Evolutionary conservation across 345 rosid genomes (phyloP), one percentile per base, ranked within the genome.

Genomic region (Draba incana): DNA sequence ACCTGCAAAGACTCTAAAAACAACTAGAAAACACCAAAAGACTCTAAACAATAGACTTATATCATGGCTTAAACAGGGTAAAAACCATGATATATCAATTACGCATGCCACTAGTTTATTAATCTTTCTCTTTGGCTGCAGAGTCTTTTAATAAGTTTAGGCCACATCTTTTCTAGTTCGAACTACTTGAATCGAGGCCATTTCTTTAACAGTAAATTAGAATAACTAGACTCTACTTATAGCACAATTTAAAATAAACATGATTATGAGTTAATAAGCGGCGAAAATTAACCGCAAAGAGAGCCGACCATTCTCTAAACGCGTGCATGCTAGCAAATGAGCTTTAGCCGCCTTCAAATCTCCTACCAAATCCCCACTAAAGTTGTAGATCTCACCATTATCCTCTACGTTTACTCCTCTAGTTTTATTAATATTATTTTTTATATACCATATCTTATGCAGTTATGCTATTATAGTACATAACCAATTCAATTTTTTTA

Each of bases 261-360:
- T 33, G 37, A 33, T 31, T 49, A 8, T 2, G 44, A 65, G 61
- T 58, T 57, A 50, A 57, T 57, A 72, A 50, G 71, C 71, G 66
- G 77, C 71, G 60, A 66, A 58, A 57, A 73, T 43, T 59, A 57
- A 66, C 56, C 62, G 62, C 42, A 72, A 64, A 56, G 55, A 63
- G 57, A 55, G 70, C 46, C 55, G 13, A 44, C 16, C 46, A 62
- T 4, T 48, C 65, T 47, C 43, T 28, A 72, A 72, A 58, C 56
- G 68, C 45, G 27, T 58, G 72, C 72, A 65, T 57, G 41, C 42
- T 73, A 57, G 59, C 62, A 44, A n/a, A 66, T 31, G 53, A 66
- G 41, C 59, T 54, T 63, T 75, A 54, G 78, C 74, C 74, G 78
- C 78, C 78, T 69, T 41, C 74, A 75, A 68, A 75, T 75, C 70